A percentile compares a stretch with the other conserved stretches of the same genome.
phyloP scores from a whole-genome alignment of 1,284 basidiomycete species.

The Exsudoporus floridanus region DNA sequence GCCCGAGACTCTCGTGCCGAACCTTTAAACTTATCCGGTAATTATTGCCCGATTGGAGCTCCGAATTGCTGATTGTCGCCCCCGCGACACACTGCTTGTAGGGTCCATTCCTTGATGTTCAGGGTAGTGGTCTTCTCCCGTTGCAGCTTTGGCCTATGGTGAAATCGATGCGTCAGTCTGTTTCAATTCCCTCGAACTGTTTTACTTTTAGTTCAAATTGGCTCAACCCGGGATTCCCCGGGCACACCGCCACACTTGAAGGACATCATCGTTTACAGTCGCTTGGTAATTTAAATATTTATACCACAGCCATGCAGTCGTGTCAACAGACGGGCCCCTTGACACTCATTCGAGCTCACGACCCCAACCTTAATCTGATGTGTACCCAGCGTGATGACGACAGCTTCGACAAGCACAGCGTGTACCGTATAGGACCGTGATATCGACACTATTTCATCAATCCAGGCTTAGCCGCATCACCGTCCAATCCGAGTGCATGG shows the following conservation, averaged over 20 bases:
- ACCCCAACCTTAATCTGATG: not conserved
- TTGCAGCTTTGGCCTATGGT: no score
- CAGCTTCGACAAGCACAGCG: conserved; percentile 9
- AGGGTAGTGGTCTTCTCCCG: no score
- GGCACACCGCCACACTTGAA: not conserved
- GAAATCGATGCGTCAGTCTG: not conserved
- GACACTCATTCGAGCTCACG: not conserved
- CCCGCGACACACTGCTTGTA: conserved; percentile 5
- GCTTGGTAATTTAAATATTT: not conserved
- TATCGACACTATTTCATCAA: conserved; percentile 2
- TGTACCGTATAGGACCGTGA: not conserved
- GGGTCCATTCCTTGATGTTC: not conserved
- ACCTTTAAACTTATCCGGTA: not conserved
- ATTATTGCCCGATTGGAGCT: not conserved
- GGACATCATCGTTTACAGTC: no score
- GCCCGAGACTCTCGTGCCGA: not conserved
- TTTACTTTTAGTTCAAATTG: no score
- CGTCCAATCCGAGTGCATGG: not conserved
- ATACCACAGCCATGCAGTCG: not conserved
- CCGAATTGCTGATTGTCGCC: not conserved
- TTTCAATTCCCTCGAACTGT: no score
- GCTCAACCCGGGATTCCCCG: not conserved
- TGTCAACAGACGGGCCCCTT: not conserved
- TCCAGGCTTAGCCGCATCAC: conserved; percentile 4
- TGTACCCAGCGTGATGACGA: not conserved